These are phyloP conservation scores for Aegilops tauschii DNA, from an alignment of 176 grass and related monocot species.

Conservation along the genomic window DNA sequence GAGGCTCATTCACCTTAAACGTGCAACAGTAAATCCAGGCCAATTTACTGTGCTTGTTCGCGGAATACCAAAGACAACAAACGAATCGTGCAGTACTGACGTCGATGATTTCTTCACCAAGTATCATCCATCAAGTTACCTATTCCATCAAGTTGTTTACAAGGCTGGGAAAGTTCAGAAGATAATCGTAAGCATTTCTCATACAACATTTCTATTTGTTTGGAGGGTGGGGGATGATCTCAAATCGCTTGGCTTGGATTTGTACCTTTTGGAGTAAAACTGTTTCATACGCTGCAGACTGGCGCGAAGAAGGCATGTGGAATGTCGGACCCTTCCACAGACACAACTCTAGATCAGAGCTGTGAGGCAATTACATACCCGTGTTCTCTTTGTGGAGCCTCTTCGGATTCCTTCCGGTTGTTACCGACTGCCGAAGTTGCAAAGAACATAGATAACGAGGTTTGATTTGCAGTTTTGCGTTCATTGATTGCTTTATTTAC, in stretches of 20 bases:
- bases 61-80: conserved; percentile 64
- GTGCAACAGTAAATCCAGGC: conserved; percentile 46
- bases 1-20: conserved; percentile 68
- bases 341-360: conserved; percentile 50
- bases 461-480: conserved; percentile 15
- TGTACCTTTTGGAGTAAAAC: conserved; percentile 19
- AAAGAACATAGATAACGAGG: conserved; percentile 45
- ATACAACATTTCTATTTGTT: conserved; percentile 5
- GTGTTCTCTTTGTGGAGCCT: conserved; percentile 73
- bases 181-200: conserved; percentile 57
- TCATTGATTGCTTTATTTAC: conserved; percentile 20
- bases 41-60: conserved; percentile 88
- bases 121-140: conserved; percentile 83
- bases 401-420: conserved; percentile 57
- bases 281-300: conserved; percentile 47
- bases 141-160: conserved; percentile 87
- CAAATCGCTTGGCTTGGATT: background rate
- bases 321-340: conserved; percentile 51
- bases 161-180: conserved; percentile 88
- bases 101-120: conserved; percentile 78
- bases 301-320: conserved; percentile 67
- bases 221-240: background rate
- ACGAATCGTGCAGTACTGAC: conserved; percentile 53
- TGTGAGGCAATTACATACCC: conserved; percentile 37
- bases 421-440: conserved; percentile 39